These are phyloP conservation scores for Nakaseomyces delphensis DNA, from an alignment of 1,139 yeast genomes.

Conservation along the genomic window DNA sequence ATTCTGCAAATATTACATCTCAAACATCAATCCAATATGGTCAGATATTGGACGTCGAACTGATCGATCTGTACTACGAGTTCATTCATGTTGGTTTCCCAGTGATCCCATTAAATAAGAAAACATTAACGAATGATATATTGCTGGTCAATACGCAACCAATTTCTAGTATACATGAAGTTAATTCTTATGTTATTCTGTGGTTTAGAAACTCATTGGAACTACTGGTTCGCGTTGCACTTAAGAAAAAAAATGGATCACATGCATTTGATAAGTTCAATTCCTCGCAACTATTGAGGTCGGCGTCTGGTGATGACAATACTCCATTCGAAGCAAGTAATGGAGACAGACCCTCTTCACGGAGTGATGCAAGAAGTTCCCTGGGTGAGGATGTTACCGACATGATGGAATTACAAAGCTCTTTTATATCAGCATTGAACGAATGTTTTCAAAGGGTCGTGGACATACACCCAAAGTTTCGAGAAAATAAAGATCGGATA, in stretches of 20 bases:
- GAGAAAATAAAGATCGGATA: conserved; percentile 28
- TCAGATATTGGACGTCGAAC: conserved; percentile 25
- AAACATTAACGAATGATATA: conserved; percentile 31
- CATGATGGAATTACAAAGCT: conserved; percentile 18
- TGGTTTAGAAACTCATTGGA: conserved; percentile 46
- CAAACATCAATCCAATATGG: conserved; percentile 19
- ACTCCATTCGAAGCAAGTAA: conserved; percentile 6
- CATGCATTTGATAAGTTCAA: conserved; percentile 15
- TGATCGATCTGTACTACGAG: conserved; percentile 40
- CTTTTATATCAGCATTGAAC: conserved; percentile 27
- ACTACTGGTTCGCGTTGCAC: conserved; percentile 36
- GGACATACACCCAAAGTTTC: conserved; percentile 39
- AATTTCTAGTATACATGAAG: conserved; percentile 34
- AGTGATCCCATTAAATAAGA: conserved; percentile 44
- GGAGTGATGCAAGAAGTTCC: conserved; percentile 13
- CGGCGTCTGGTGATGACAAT: conserved; percentile 7
- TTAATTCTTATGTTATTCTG: conserved; percentile 38
- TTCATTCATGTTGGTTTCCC: conserved; percentile 51
- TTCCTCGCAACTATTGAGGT: conserved; percentile 5
- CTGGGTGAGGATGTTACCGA: conserved; percentile 32
- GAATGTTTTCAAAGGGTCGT: conserved; percentile 38
- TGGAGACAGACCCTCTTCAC: conserved; percentile 1
- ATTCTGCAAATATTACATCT: conserved; percentile 8
- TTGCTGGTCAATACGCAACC: conserved; percentile 32
- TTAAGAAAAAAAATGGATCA: conserved; percentile 25